A percentile compares a stretch with the other conserved stretches of the same genome.
These are phyloP conservation scores for Sordariomycetes sp. DNA, from an alignment of 2,329 filamentous ascomycete genomes.

Conservation along the genomic window DNA sequence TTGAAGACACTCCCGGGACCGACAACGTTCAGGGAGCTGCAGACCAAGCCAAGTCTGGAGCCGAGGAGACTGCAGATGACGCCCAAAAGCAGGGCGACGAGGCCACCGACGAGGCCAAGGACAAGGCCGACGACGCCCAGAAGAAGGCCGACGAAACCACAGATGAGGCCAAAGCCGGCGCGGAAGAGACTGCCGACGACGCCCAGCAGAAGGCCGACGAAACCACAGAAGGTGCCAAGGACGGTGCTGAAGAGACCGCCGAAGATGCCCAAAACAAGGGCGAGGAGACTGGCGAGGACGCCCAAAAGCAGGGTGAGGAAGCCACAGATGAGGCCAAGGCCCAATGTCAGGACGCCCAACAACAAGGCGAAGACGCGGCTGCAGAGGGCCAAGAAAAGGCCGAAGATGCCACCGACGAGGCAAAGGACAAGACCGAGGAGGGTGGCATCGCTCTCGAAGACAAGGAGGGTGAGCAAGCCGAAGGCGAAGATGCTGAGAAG, in stretches of 20 bases:
- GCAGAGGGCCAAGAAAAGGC: slow-evolving; percentile 7
- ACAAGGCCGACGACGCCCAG: slow-evolving; percentile 1
- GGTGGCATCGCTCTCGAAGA: slow-evolving; percentile 62
- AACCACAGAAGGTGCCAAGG: slow-evolving; percentile 2
- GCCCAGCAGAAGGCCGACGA: slow-evolving; percentile 6
- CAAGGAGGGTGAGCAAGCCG: slow-evolving; percentile 53
- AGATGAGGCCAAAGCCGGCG: not conserved
- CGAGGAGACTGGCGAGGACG: slow-evolving; percentile 3
- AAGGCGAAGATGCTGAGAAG: slow-evolving; percentile 43
- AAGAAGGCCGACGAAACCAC: slow-evolving; percentile 3
- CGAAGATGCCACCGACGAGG: not conserved
- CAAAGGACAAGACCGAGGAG: slow-evolving; percentile 48
- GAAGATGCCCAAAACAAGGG: slow-evolving; percentile 7
- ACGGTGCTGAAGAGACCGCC: slow-evolving; percentile 3
- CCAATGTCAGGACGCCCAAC: slow-evolving; percentile 7
- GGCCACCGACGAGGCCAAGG: not conserved
- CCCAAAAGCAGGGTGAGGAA: slow-evolving; percentile 1
- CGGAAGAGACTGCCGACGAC: not conserved
- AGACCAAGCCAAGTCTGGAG: too few species aligned
- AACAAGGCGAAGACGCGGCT: too few species aligned
- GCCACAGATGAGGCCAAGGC: slow-evolving; percentile 7
- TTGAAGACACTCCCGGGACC: too few species aligned
- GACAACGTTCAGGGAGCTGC: not conserved
- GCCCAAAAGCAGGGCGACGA: slow-evolving; percentile 4
- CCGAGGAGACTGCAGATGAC: slow-evolving; percentile 1